These are phyloP conservation scores for Pinus albicaulis DNA, from an alignment of 75 land plant genomes.

Conservation along the genomic window DNA sequence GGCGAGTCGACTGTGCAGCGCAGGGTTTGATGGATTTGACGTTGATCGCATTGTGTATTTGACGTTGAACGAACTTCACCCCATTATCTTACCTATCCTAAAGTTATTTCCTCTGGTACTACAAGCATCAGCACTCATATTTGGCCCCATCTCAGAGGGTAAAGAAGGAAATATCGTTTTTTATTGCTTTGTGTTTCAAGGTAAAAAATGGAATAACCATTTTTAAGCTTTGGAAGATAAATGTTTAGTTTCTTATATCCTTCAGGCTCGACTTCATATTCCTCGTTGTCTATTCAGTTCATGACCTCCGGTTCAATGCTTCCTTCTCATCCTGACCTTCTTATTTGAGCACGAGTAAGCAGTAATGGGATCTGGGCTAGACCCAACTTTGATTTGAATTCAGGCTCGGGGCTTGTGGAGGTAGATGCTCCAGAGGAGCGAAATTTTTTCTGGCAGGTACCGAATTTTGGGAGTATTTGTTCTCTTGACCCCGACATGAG, in stretches of 20 bases:
- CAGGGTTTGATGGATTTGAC: too few relatives aligned
- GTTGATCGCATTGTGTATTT: too few relatives aligned
- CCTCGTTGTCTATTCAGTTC: constrained; percentile 1
- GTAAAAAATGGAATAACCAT: too few relatives aligned
- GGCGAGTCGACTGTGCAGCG: too few relatives aligned
- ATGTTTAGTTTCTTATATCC: neutral
- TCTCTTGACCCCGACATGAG: neutral
- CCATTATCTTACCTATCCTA: too few relatives aligned
- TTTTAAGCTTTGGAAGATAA: too few relatives aligned
- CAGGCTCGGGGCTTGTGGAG: neutral
- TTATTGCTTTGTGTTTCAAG: too few relatives aligned
- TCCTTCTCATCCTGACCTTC: constrained; percentile 16
- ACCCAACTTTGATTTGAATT: constrained; percentile 33
- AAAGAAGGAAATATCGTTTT: too few relatives aligned
- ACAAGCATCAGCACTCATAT: too few relatives aligned
- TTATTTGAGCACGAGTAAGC: constrained; percentile 7
- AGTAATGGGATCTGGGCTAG: constrained; percentile 20
- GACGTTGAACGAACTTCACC: too few relatives aligned
- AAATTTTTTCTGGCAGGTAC: neutral
- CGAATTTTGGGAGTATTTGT: neutral
- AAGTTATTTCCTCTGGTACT: too few relatives aligned
- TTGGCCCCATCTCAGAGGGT: too few relatives aligned
- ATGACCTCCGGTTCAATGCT: constrained; percentile 6
- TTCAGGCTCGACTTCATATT: neutral
- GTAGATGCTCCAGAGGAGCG: neutral